Base-by-base conservation (phyloP, 257 asterid species). In the Henckelia pumila region DNA sequence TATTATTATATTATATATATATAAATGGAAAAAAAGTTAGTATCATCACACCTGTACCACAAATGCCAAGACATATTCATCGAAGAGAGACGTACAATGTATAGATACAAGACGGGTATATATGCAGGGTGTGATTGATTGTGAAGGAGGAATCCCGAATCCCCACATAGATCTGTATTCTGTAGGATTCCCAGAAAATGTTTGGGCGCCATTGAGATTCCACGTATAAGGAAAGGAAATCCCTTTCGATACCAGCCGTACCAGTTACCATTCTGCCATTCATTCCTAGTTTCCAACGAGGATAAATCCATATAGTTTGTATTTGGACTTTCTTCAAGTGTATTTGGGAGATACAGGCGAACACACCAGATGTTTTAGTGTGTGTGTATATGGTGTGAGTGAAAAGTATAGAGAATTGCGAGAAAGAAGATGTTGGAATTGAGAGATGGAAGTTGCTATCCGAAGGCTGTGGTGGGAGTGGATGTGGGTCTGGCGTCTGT, bases 381-480 rank as follows among this genome's bases (percentile, higher is more conserved):
- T 22, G 20, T 22, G 44, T 9, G 67, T 11, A 11, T 8, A 62
- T 21, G 24, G 55, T 33, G 30, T 62, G 23, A 33, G n/a, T 5
- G 53, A 3, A 44, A 16, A 44, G 4, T 44, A 14, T 20, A 44
- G 53, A 16, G 53, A 44, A 44, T 5, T 16, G 7, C 16, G 53
- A 44, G 20, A 44, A 29, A 52, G 44, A 73, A 70, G 64, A 80
- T 76, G 84, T 61, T 70, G 68, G 71, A 76, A 74, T 70, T 70
- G 73, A 73, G 73, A 64, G 73, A 62, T 14, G 68, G 76, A 67
- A 56, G 68, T 70, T 70, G 81, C 75, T 76, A 67, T 70, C 68
- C 82, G 0, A 67, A 71, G 71, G 58, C 61, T 20, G 71, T 80
- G 73, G 71, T 64, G 71, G 82, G 79, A 76, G 82, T 76, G 66